phyloP scores from a whole-genome alignment of 805 yeast species.

The Metschnikowia henanensis region DNA sequence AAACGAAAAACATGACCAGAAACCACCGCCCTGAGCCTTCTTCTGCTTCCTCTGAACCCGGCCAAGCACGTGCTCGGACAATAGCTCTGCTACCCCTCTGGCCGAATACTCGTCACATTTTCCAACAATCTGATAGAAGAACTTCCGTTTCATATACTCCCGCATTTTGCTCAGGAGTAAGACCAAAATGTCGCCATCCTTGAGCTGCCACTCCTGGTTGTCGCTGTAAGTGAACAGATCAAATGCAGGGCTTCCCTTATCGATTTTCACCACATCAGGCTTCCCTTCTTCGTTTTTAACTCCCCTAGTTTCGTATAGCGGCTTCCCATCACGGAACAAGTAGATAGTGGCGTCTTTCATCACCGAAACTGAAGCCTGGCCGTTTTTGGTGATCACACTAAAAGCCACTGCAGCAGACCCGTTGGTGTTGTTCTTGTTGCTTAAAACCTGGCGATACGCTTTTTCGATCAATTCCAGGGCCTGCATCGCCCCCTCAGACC shows the following conservation, averaged over 20 bases:
- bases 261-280: background rate
- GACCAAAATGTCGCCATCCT: conserved; percentile 3
- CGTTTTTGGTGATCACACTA: background rate
- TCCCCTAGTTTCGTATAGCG: background rate
- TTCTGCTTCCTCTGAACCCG: background rate
- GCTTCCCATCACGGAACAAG: conserved; percentile 1
- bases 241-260: background rate
- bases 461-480: background rate
- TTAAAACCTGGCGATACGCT: conserved; percentile 1
- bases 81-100: background rate
- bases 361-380: conserved; percentile 3
- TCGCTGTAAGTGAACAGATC: background rate
- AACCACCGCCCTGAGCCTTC: background rate
- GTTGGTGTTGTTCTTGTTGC: background rate
- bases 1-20: background rate
- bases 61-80: background rate
- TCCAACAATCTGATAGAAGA: background rate
- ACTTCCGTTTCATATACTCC: background rate
- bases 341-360: conserved; percentile 1
- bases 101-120: background rate
- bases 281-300: no score
- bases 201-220: background rate
- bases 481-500: background rate
- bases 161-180: conserved; percentile 2
- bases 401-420: conserved; percentile 1